Evolutionary conservation across 805 yeast species (phyloP).

Genomic region (Saitoella complicata): DNA sequence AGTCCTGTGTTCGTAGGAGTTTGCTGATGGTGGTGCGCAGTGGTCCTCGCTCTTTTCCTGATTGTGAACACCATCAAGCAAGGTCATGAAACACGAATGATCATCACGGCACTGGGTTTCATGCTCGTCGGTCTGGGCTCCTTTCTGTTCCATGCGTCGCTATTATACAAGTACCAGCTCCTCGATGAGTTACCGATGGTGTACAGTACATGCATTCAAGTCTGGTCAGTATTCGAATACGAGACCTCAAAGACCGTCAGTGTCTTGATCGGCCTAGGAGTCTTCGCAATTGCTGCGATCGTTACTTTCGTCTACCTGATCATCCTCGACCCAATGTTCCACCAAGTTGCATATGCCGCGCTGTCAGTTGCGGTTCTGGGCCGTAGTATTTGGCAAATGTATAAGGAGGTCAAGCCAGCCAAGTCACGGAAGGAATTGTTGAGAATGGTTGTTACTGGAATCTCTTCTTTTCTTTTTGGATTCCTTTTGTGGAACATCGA

Average conservation of each 20-base stretch:
- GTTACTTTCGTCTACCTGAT: conserved; percentile 60
- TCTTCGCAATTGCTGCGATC: conserved; percentile 36
- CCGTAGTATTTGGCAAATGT: conserved; percentile 39
- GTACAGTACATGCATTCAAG: conserved; percentile 90
- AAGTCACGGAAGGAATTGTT: conserved; percentile 33
- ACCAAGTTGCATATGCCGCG: conserved; percentile 70
- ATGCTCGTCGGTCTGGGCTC: conserved; percentile 82
- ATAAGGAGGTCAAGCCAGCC: conserved; percentile 34
- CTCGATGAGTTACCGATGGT: conserved; percentile 97
- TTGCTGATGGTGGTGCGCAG: conserved; percentile 4
- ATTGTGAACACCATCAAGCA: conserved; percentile 44
- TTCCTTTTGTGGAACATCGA: conserved; percentile 82
- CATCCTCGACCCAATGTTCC: conserved; percentile 70
- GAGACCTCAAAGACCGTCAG: conserved; percentile 28
- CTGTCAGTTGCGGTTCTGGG: conserved; percentile 59
- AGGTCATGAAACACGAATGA: conserved; percentile 51
- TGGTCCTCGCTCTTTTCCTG: conserved; percentile 44
- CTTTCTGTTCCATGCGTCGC: conserved; percentile 94
- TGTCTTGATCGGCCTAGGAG: conserved; percentile 30
- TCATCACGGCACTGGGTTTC: conserved; percentile 62
- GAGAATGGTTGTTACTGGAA: conserved; percentile 42
- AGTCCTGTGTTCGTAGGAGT: not conserved
- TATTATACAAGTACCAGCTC: conserved; percentile 73
- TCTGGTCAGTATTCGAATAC: conserved; percentile 66
- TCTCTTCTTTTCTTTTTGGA: conserved; percentile 50